A percentile compares a stretch with the other conserved stretches of the same genome.
Evolutionary conservation across 2,329 filamentous ascomycete genomes (phyloP).

Genomic region (Diplocarpon mali): DNA sequence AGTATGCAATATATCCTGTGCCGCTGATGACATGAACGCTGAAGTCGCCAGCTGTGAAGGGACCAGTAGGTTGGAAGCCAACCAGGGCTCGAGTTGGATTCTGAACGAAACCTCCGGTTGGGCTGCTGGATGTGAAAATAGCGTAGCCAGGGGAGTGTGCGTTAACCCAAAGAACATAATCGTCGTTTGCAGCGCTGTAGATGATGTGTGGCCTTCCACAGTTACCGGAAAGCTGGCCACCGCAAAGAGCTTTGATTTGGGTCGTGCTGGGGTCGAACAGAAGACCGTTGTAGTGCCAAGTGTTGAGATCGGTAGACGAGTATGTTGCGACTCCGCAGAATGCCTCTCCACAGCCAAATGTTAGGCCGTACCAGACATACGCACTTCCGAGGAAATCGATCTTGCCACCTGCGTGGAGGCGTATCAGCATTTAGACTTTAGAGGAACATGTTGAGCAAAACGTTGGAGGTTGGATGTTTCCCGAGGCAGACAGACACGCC

Average conservation of each 20-base stretch:
- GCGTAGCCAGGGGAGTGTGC: slow-evolving; percentile 13
- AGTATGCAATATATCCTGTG: slow-evolving; percentile 17
- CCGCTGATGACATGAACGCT: slow-evolving; percentile 15
- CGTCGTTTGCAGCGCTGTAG: slow-evolving; percentile 10
- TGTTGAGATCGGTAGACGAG: slow-evolving; percentile 16
- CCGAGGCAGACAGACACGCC: not conserved
- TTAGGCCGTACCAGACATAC: slow-evolving; percentile 20
- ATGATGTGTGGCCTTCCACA: slow-evolving; percentile 18
- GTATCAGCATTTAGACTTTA: not conserved
- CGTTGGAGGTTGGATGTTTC: not conserved
- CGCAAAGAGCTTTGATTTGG: slow-evolving; percentile 12
- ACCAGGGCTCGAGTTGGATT: slow-evolving; percentile 10
- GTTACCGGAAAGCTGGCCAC: slow-evolving; percentile 7
- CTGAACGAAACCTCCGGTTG: slow-evolving; percentile 10
- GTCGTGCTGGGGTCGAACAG: slow-evolving; percentile 15
- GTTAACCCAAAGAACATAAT: slow-evolving; percentile 16
- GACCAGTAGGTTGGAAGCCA: slow-evolving; percentile 11
- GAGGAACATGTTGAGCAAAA: not conserved
- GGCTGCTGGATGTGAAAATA: slow-evolving; percentile 11
- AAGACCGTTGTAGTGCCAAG: slow-evolving; percentile 16
- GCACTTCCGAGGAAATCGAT: slow-evolving; percentile 17
- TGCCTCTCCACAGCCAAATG: slow-evolving; percentile 11
- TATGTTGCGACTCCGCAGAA: slow-evolving; percentile 20
- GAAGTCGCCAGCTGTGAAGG: slow-evolving; percentile 15
- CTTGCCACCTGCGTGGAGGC: slow-evolving; percentile 12